Conservation (phyloP, 2,329 filamentous ascomycete genomes). For the Lachnellula willkommii region DNA sequence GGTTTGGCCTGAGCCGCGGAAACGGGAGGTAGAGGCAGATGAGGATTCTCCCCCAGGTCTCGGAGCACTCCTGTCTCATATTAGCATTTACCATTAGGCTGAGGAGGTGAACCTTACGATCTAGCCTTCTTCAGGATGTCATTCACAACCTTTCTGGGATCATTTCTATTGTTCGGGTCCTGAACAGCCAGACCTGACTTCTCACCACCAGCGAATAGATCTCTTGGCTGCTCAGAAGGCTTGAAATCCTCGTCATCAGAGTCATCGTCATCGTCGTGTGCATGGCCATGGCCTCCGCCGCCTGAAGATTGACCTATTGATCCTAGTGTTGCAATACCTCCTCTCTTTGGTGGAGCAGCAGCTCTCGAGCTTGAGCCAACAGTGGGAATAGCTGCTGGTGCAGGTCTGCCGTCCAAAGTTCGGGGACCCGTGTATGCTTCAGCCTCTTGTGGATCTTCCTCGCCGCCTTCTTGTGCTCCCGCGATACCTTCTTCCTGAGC, state of each 20-base stretch:
- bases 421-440: conserved; percentile 54
- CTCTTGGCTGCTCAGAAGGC: conserved; percentile 54
- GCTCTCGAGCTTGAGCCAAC: conserved; percentile 21
- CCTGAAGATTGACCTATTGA: conserved; percentile 37
- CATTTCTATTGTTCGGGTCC: conserved; percentile 48
- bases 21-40: conserved; percentile 45
- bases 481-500: conserved; percentile 47
- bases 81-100: conserved; percentile 8
- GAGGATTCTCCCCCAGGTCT: conserved; percentile 48
- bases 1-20: conserved; percentile 67
- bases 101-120: conserved; percentile 39
- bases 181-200: conserved; percentile 71
- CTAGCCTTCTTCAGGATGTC: conserved; percentile 61
- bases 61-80: conserved; percentile 49
- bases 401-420: conserved; percentile 58
- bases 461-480: conserved; percentile 40
- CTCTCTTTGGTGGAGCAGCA: conserved; percentile 20
- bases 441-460: conserved; percentile 33
- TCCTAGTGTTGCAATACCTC: conserved; percentile 56
- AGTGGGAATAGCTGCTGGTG: conserved; percentile 37
- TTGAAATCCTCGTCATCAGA: conserved; percentile 52
- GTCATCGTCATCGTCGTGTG: conserved; percentile 54
- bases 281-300: conserved; percentile 39
- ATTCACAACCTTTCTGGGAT: conserved; percentile 52
- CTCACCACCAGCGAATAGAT: conserved; percentile 79